Base-by-base conservation (phyloP, 345 rosid species). In the Dimocarpus longan region DNA sequence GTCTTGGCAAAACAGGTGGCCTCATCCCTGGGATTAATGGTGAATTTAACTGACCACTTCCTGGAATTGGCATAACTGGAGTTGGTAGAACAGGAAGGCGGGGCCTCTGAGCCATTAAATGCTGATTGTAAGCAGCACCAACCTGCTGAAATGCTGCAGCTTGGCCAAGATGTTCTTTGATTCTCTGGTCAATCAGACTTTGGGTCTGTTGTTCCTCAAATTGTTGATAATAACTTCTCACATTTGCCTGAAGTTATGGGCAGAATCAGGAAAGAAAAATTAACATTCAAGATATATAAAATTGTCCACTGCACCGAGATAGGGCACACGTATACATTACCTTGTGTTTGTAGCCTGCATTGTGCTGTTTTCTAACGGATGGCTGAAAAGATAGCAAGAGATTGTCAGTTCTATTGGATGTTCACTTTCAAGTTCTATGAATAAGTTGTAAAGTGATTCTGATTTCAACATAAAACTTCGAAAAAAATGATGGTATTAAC, bases 181-280 rank as follows among this genome's bases (percentile, higher is more conserved):
- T 92, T 83, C 97, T 91, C 86, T 96, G 98, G 87, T 96, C 98
- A 57, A 96, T 90, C 81, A 96, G 79, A 83, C 94, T 96, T 80
- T 96, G 99, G 13, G 97, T 96, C 77, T 96, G 98, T 81, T 96
- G 97, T 82, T 94, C 99, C 91, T 96, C 98, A n/a, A 96, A 96
- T 79, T 96, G 98, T 82, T 93, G 99, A 83, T 96, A 96, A 86
- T 96, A 96, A 48, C 81, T 68, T 66, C 98, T 91, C 79, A 94
- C 98, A 83, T 96, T 96, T 42, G 98, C 95, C 99, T 96, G 81
- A 72, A 81, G 8, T 42, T 37, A 62, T 8, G 15, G n/a, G 77
- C 54, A 42, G 22, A 40, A 81, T 66, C 18, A 66, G 40, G 75
- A 77, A 67, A 0, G 26, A n/a, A 60, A 6, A 54, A 60, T 60